Conservation (phyloP, 352 stramenopile genomes). For the Elongisporangium anandrum region DNA sequence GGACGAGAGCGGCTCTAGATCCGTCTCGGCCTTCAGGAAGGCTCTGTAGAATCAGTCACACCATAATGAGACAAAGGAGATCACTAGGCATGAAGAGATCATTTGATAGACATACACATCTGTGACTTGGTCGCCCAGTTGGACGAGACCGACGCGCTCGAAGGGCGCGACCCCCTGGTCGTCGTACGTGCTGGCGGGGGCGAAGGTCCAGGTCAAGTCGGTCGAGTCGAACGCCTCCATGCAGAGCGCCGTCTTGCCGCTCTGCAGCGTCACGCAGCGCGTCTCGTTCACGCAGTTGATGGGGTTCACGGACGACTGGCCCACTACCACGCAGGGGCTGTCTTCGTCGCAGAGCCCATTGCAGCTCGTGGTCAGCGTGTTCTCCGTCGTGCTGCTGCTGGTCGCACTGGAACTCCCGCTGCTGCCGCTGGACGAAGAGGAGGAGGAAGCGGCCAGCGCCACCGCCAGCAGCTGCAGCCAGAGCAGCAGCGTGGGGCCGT, state of each 20-base stretch:
- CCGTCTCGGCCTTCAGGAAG: slow-evolving; percentile 33
- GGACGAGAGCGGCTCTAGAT: slow-evolving; percentile 26
- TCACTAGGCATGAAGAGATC: neutral
- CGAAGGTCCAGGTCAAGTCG: slow-evolving; percentile 45
- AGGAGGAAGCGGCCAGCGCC: slow-evolving; percentile 6
- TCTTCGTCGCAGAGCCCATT: slow-evolving; percentile 59
- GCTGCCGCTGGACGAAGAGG: slow-evolving; percentile 8
- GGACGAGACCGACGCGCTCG: slow-evolving; percentile 64
- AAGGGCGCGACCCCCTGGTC: slow-evolving; percentile 50
- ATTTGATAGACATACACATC: slow-evolving; percentile 23
- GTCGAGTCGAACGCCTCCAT: slow-evolving; percentile 45
- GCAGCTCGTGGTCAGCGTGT: slow-evolving; percentile 75
- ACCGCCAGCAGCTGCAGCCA: slow-evolving; percentile 32
- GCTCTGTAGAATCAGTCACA: slow-evolving; percentile 12
- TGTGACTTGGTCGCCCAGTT: slow-evolving; percentile 43
- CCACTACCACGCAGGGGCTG: slow-evolving; percentile 62
- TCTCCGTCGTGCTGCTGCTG: slow-evolving; percentile 27
- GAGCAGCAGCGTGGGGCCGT: slow-evolving; percentile 12
- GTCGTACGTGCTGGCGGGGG: slow-evolving; percentile 43
- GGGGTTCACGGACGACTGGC: slow-evolving; percentile 41
- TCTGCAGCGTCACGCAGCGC: slow-evolving; percentile 64
- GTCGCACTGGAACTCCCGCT: neutral
- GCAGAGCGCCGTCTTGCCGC: slow-evolving; percentile 57
- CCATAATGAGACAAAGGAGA: neutral
- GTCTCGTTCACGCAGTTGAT: slow-evolving; percentile 79